Evolutionary conservation across 2,329 filamentous ascomycete genomes (phyloP), one percentile per base, ranked within the genome.

Genomic region (Fusarium nisikadoi): DNA sequence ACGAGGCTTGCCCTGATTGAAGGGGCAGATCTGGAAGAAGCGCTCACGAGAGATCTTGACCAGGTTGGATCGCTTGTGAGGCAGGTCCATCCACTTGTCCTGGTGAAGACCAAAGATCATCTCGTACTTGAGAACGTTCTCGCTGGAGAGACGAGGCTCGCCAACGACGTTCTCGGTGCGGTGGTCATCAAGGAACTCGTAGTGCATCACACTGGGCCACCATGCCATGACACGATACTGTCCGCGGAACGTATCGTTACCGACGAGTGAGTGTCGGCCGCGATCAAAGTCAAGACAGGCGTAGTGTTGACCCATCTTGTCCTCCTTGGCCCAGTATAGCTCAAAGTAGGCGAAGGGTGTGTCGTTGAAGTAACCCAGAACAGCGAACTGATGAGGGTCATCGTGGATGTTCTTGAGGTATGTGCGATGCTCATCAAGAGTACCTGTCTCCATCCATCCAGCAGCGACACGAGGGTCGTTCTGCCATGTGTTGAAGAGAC

Each of bases 391-490:
- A 78, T 94, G 92, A 25, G 90, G 89, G 78, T 94, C 92, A 39
- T 88, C 87, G 75, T 93, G 88, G 65, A 91, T 84, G 67, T 86
- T 86, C 36, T 87, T 85, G 49, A 94, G 86, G 79, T 94, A 94
- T 71, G 88, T 86, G 58, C 89, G 86, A 80, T 94, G 92, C 79
- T 94, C 86, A 35, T 93, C 91, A 43, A 93, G 81, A 3, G 91
- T 91, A 42, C 92, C 92, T 2, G 90, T 92, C 83, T 93, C 91
- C 76, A 93, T 92, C 92, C 92, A 94, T 8, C 91, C 92, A 75
- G 89, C 86, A 27, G 91, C 91, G 47, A 94, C 92, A 62, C 92
- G 91, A 41, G 92, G 92, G 78, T 94, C 92, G 78, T 94, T 94
- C 81, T 94, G 92, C 92, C 92, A 94, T 43, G 84, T 85, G 81